A percentile compares a stretch with the other conserved stretches of the same genome.
Evolutionary conservation across 768 basidiomycete species (phyloP).

Genomic region (Tubosaeta sp.): DNA sequence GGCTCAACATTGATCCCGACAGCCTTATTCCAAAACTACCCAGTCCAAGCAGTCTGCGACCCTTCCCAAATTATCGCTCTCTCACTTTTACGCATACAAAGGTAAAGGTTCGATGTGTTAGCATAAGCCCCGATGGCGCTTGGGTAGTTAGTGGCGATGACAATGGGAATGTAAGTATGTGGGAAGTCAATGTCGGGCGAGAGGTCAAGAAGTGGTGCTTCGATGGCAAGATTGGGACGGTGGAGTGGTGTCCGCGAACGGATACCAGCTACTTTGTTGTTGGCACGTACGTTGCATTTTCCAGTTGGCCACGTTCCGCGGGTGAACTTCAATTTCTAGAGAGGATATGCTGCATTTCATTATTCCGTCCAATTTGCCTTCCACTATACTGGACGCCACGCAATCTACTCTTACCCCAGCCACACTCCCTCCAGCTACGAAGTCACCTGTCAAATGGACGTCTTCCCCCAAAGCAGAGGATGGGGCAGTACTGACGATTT

Average conservation of each 20-base stretch:
- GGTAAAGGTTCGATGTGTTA: conserved; percentile 67
- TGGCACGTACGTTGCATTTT: conserved; percentile 57
- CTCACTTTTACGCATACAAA: conserved; percentile 66
- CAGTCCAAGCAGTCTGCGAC: conserved; percentile 83
- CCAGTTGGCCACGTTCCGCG: conserved; percentile 3
- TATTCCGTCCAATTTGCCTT: conserved; percentile 73
- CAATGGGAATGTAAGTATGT: conserved; percentile 77
- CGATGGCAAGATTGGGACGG: conserved; percentile 68
- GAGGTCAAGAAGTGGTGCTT: conserved; percentile 88
- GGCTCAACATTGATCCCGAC: conserved; percentile 88
- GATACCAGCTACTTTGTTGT: conserved; percentile 79
- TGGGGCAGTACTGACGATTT: conserved; percentile 55
- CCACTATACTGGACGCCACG: conserved; percentile 52
- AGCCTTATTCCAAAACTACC: conserved; percentile 93
- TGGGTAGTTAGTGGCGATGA: conserved; percentile 95
- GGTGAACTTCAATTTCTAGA: conserved; percentile 37
- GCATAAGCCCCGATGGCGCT: conserved; percentile 80
- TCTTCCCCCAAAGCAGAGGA: conserved; percentile 46
- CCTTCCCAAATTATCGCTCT: conserved; percentile 87
- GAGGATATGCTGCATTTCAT: conserved; percentile 79
- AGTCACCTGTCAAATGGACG: conserved; percentile 71
- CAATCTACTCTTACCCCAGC: conserved; percentile 59
- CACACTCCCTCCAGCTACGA: conserved; percentile 54
- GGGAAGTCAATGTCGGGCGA: conserved; percentile 88
- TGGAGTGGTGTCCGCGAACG: conserved; percentile 91